Base-by-base conservation (phyloP, 2,329 filamentous ascomycete species). In the Lomentospora prolificans region DNA sequence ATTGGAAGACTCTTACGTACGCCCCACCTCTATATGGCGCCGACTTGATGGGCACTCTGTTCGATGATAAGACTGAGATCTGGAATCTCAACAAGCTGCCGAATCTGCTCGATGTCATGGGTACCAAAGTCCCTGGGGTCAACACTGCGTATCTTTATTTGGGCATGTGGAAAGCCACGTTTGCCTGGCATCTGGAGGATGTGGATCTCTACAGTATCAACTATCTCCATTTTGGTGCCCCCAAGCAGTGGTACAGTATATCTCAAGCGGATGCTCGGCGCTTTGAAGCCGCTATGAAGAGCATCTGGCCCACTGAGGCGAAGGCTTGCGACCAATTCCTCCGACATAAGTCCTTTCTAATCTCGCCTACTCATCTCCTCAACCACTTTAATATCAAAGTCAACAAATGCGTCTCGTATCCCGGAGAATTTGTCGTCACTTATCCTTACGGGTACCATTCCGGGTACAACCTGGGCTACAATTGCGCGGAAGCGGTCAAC, bases 131-230 rank as follows among this genome's bases (percentile, higher is more conserved):
- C 7, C 95, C 94, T 3, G 94, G 94, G 61, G 95, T 99, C 66
- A 99, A 99, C 66, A 99, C 92, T 1, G 92, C 94, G 2, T 99
- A 99, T 66, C 81, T 99, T 1, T 99, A 99, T 66, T 78, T 99
- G 58, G 94, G 94, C 46, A 99, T 99, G 94, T 99, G 94, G 94
- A 97, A 97, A 70, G 92, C 94, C 10, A 97, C 94, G 0, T 99
- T 99, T 68, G 94, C 94, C 7, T 99, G 94, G 94, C 94, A 99
- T 79, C 74, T 99, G 55, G 94, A 99, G 68, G 94, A 99, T 67
- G 92, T 99, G 44, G 94, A 99, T 73, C 81, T 99, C 3, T 99
- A 99, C 82, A 97, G 91, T 69, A 99, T 99, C 78, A 99, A 99
- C 73, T 99, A 96, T 69, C 90, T 99, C 58, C 94, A 99, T 66